Percentiles rank a stretch among this genome's conserved stretches.
These are phyloP conservation scores for Emmonsiellopsis sp. DNA, from an alignment of 2,329 filamentous ascomycete genomes.

Conservation along the genomic window DNA sequence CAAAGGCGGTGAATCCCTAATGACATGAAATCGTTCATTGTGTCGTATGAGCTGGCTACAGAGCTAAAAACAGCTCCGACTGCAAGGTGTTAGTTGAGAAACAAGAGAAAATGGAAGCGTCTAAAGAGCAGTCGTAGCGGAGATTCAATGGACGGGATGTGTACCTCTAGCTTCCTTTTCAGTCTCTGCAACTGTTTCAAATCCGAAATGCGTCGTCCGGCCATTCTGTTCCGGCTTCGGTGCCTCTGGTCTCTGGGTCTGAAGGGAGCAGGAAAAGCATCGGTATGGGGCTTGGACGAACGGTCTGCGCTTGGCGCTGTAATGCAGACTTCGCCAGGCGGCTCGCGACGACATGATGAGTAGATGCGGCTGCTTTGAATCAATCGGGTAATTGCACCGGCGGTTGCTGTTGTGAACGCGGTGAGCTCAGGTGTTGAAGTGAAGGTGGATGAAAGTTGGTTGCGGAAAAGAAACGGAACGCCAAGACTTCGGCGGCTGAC, in stretches of 20 bases:
- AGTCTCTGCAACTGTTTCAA: conserved; percentile 70
- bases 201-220: conserved; percentile 80
- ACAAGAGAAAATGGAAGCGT: not conserved
- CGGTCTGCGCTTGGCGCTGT: conserved; percentile 23
- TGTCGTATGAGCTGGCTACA: conserved; percentile 88
- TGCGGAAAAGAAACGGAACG: no score
- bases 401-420: no score
- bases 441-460: no score
- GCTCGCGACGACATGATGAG: conserved; percentile 18
- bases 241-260: conserved; percentile 27
- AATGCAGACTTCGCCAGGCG: conserved; percentile 28
- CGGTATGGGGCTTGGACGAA: conserved; percentile 29
- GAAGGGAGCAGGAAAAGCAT: conserved; percentile 44
- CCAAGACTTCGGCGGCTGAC: no score
- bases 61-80: conserved; percentile 89
- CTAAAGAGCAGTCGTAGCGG: not conserved
- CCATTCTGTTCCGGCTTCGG: conserved; percentile 36
- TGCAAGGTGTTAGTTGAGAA: conserved; percentile 13
- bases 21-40: conserved; percentile 99
- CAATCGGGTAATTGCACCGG: no score
- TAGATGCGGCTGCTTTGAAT: no score
- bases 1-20: conserved; percentile 92
- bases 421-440: not conserved
- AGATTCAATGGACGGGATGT: not conserved
- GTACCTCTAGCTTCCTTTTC: conserved; percentile 63